Evolutionary conservation across 176 grass and related monocot genomes (phyloP).

Genomic region (Cymbopogon citratus): DNA sequence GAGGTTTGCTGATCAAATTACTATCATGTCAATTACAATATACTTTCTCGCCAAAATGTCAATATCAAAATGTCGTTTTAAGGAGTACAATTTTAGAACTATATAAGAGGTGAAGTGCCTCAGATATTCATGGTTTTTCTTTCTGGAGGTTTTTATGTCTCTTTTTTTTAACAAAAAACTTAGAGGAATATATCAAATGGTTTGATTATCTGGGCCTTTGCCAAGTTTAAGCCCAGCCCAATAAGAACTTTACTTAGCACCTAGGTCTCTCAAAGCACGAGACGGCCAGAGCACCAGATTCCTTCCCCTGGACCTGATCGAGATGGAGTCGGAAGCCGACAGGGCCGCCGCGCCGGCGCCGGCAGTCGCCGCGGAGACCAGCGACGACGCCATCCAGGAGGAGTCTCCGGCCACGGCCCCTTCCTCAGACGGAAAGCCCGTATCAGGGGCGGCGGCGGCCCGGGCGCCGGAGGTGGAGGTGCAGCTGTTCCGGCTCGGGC

Average conservation of each 20-base stretch:
- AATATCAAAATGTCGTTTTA: neutral
- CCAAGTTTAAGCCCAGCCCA: neutral
- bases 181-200: neutral
- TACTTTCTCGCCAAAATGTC: neutral
- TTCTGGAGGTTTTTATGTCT: neutral
- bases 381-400: slow-evolving; percentile 39
- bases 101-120: neutral
- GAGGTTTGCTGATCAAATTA: slow-evolving; percentile 23
- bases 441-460: slow-evolving; percentile 36
- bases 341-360: neutral
- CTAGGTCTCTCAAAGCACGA: neutral
- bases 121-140: neutral
- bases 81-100: no score
- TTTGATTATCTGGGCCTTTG: neutral
- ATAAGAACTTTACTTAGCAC: neutral
- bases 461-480: slow-evolving; percentile 65
- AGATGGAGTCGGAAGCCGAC: slow-evolving; percentile 28
- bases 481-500: slow-evolving; percentile 58
- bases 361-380: neutral
- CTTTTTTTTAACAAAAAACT: neutral
- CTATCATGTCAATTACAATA: neutral
- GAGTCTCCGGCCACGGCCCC: slow-evolving; percentile 3
- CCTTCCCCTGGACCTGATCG: slow-evolving; percentile 17
- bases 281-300: neutral
- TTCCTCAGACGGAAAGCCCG: slow-evolving; percentile 31